phyloP scores from a whole-genome alignment of 2,329 filamentous ascomycete species.

The Dryadomyces sulphureus region DNA sequence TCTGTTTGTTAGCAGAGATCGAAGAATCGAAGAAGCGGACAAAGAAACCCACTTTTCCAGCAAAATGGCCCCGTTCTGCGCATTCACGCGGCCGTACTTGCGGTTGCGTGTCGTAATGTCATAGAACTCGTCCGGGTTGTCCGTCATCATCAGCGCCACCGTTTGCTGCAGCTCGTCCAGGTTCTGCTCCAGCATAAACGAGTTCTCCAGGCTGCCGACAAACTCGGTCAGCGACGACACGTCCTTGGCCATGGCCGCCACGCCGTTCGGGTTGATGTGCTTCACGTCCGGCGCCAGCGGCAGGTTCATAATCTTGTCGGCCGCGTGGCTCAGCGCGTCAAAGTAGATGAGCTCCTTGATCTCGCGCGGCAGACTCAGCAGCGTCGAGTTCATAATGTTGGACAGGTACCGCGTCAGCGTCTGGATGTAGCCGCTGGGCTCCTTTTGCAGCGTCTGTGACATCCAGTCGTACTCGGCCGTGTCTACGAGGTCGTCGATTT shows the following conservation, averaged over 20 bases:
- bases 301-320: conserved; percentile 69
- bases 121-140: conserved; percentile 94
- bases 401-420: conserved; percentile 84
- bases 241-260: conserved; percentile 67
- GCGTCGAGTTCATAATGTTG: conserved; percentile 91
- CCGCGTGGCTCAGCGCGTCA: conserved; percentile 82
- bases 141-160: conserved; percentile 68
- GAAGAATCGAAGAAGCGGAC: neutral
- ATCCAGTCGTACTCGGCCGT: conserved; percentile 93
- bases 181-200: conserved; percentile 73
- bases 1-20: conserved; percentile 24
- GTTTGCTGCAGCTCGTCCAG: conserved; percentile 91
- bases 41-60: conserved; percentile 64
- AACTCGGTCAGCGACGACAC: conserved; percentile 74
- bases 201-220: conserved; percentile 71
- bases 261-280: conserved; percentile 76
- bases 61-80: conserved; percentile 71
- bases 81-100: conserved; percentile 87
- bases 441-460: conserved; percentile 41
- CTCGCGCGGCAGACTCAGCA: conserved; percentile 82
- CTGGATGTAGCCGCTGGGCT: conserved; percentile 89
- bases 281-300: conserved; percentile 67
- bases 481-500: conserved; percentile 94
- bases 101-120: conserved; percentile 80
- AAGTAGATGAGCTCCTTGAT: conserved; percentile 98